Conservation (phyloP, 441 rosid genomes). For the Heliophila coronopifolia region DNA sequence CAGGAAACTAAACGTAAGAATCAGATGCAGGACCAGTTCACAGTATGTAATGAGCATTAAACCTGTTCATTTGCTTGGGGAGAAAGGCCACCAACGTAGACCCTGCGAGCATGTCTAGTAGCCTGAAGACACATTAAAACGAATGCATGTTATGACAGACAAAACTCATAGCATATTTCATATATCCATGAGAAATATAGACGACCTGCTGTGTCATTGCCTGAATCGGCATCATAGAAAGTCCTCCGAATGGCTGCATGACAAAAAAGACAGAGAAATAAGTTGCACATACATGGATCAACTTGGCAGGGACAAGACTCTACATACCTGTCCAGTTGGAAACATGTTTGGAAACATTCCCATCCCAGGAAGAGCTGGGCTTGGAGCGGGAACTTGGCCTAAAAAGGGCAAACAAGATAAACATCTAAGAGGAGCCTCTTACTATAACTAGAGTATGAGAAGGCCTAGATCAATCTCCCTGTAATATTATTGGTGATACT, state of each 20-base stretch:
- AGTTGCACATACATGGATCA: too few species aligned
- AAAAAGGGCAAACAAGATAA: constrained; percentile 28
- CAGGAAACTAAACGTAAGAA: constrained; percentile 20
- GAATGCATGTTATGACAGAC: too few species aligned
- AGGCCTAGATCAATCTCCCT: constrained; percentile 19
- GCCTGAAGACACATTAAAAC: constrained; percentile 64
- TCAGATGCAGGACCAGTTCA: too few species aligned
- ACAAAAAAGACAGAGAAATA: too few species aligned
- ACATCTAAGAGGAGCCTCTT: too few species aligned
- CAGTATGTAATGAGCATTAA: too few species aligned
- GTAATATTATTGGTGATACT: constrained; percentile 11
- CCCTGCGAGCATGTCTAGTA: constrained; percentile 94
- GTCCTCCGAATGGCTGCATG: constrained; percentile 62
- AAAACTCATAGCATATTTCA: neutral
- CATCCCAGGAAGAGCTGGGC: constrained; percentile 62
- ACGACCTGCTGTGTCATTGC: constrained; percentile 99
- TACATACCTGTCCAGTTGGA: constrained; percentile 64
- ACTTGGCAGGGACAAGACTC: too few species aligned
- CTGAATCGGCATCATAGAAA: constrained; percentile 89
- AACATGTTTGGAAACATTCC: constrained; percentile 84
- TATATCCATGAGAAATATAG: neutral
- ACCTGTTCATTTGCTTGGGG: constrained; percentile 97
- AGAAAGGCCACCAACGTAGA: constrained; percentile 96
- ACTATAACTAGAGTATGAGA: too few species aligned
- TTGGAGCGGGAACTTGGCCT: constrained; percentile 69